Conservation (phyloP, 768 basidiomycete species). For the Podaxis mareebaensis region DNA sequence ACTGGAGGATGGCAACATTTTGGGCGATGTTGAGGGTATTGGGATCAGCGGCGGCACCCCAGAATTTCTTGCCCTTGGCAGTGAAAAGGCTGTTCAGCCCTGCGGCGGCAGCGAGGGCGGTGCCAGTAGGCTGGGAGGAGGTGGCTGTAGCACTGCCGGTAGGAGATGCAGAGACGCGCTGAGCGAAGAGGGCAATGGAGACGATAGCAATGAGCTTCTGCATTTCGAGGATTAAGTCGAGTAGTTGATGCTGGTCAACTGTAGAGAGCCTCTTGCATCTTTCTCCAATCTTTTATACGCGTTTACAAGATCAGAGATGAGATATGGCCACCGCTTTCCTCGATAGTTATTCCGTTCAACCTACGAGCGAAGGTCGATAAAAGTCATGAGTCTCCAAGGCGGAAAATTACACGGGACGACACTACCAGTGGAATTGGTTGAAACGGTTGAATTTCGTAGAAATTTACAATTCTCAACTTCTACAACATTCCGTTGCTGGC, state of each 20-base stretch:
- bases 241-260: not conserved
- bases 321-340: too few relatives aligned
- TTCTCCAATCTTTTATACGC: not conserved
- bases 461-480: too few relatives aligned
- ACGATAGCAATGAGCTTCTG: conserved; percentile 16
- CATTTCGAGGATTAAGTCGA: not conserved
- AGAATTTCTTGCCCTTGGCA: conserved; percentile 34
- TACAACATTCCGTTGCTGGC: too few relatives aligned
- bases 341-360: too few relatives aligned
- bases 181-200: not conserved
- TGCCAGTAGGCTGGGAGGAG: not conserved
- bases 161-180: conserved; percentile 18
- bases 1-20: conserved; percentile 28
- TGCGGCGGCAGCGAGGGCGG: conserved; percentile 12
- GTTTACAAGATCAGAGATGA: too few relatives aligned
- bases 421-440: too few relatives aligned
- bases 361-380: too few relatives aligned
- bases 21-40: conserved; percentile 31
- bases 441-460: too few relatives aligned
- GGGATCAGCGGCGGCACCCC: conserved; percentile 29
- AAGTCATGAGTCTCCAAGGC: too few relatives aligned
- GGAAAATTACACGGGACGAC: too few relatives aligned
- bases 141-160: not conserved
- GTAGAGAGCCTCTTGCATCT: not conserved
- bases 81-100: conserved; percentile 30